Evolutionary conservation across 2,329 filamentous ascomycete species (phyloP).

Genomic region (Apiospora aurea): DNA sequence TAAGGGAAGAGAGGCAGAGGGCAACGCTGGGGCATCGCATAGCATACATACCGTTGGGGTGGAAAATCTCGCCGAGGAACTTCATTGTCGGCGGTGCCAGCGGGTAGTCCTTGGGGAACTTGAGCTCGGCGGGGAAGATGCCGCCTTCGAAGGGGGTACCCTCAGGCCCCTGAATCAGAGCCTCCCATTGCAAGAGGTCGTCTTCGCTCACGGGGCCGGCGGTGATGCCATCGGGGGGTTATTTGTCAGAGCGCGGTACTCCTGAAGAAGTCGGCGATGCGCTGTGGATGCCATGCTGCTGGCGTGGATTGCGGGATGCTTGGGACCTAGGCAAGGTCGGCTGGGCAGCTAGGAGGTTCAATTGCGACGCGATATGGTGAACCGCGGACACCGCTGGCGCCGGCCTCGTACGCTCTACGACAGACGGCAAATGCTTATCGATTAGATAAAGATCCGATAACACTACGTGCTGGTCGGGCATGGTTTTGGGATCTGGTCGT

Average conservation of each 20-base stretch:
- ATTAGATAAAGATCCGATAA: slow-evolving; percentile 4
- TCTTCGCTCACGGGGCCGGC: slow-evolving; percentile 93
- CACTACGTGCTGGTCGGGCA: not conserved
- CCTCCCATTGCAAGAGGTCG: slow-evolving; percentile 96
- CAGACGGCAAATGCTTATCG: not conserved
- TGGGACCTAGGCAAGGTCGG: not conserved
- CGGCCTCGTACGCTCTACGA: not conserved
- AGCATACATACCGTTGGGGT: slow-evolving; percentile 81
- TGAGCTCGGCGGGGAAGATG: slow-evolving; percentile 92
- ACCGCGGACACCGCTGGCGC: not conserved
- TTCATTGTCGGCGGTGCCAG: slow-evolving; percentile 95
- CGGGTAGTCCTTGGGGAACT: slow-evolving; percentile 97
- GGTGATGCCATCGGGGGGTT: slow-evolving; percentile 98
- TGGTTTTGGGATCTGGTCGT: not conserved
- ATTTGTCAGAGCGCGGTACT: slow-evolving; percentile 93
- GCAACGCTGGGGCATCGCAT: not conserved
- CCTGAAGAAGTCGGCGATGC: slow-evolving; percentile 86
- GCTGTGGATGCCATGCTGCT: slow-evolving; percentile 56
- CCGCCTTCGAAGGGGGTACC: slow-evolving; percentile 96
- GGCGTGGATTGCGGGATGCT: not conserved
- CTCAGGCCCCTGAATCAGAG: slow-evolving; percentile 92
- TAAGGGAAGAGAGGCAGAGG: slow-evolving; percentile 19
- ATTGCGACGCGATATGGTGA: slow-evolving; percentile 2
- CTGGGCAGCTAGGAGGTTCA: not conserved
- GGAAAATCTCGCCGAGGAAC: slow-evolving; percentile 93